Percentiles rank a stretch among this genome's conserved stretches.
Evolutionary conservation across 2,329 filamentous ascomycete genomes (phyloP).

Genomic region (Lecanoromycetidae sp.): DNA sequence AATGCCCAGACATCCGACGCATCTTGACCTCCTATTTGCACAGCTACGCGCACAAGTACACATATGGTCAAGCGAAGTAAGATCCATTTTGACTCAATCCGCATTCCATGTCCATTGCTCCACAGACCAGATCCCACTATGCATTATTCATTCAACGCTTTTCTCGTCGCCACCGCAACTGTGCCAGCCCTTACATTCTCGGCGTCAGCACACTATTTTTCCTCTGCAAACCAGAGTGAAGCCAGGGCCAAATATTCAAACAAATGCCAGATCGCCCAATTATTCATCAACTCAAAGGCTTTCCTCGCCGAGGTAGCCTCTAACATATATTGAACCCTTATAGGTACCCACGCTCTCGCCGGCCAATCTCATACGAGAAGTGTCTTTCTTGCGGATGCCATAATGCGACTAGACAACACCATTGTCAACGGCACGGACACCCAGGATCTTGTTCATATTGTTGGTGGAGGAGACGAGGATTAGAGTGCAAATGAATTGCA

Average conservation of each 20-base stretch:
- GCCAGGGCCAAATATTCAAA: conserved; percentile 4
- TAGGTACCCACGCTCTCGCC: conserved; percentile 13
- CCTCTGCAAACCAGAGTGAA: conserved; percentile 3
- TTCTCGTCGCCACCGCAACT: neutral
- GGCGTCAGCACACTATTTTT: conserved; percentile 1
- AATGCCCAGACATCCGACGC: neutral
- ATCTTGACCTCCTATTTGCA: neutral
- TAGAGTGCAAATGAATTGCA: conserved; percentile 10
- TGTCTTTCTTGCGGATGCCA: neutral
- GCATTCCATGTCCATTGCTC: neutral
- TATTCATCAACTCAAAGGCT: neutral
- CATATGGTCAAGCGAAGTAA: neutral
- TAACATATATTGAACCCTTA: conserved; percentile 12
- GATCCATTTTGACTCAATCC: neutral
- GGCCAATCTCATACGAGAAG: conserved; percentile 6
- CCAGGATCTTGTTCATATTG: conserved; percentile 1
- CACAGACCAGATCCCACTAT: neutral
- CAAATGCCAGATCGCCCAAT: conserved; percentile 5
- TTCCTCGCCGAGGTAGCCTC: conserved; percentile 10
- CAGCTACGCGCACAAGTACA: neutral
- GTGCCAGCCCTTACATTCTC: neutral
- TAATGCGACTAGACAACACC: conserved; percentile 4
- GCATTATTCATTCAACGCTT: neutral
- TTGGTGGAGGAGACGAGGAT: conserved; percentile 12
- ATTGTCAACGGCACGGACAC: conserved; percentile 4